Evolutionary conservation across 2,329 filamentous ascomycete genomes (phyloP), one percentile per base, ranked within the genome.

Genomic region (Didymella exigua): DNA sequence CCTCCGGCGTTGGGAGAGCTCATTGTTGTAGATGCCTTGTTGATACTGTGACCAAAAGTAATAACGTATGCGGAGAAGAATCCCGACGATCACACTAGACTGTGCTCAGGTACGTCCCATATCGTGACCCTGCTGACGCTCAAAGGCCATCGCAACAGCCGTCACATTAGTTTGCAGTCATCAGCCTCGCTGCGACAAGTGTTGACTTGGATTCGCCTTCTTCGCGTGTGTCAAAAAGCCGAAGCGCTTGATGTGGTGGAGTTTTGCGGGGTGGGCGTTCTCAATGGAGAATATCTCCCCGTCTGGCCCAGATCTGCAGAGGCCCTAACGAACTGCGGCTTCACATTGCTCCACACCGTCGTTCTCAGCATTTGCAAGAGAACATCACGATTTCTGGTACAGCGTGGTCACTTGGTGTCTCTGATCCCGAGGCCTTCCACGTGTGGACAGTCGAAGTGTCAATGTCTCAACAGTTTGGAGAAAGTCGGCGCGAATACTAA

Each of bases 251-350:
- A 33, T 43, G 36, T 6, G 46, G 48, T 37, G 23, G 40, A 24
- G 9, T 37, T 50, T 47, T 50, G 52, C 41, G 52, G 52, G 42
- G 52, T 6, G 13, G 30, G 21, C 29, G n/a, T 23, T 41, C 41
- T 41, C 8, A 13, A 61, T 52, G 61, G 61, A 63, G 66, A 63
- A 60, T 56, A 31, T 66, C 67, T 58, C 66, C 63, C 63, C 63
- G 48, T 64, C n/a, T 9, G 49, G 40, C 45, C 45, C 19, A 19
- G 33, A 3, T 33, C 37, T 34, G 13, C 24, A 21, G 23, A 13
- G 24, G n/a, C 14, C n/a, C 30, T 24, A 23, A 45, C 27, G 27
- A 43, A 54, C 53, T 47, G 41, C 50, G 45, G 49, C 58, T 48
- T 51, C 50, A 58, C 62, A 63, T 42, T 50, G 46, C 53, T 46